Percentiles rank a stretch among this genome's conserved stretches.
These are phyloP conservation scores for Blastobotrys buckinghamii DNA, from an alignment of 1,139 yeast species.

Conservation along the genomic window DNA sequence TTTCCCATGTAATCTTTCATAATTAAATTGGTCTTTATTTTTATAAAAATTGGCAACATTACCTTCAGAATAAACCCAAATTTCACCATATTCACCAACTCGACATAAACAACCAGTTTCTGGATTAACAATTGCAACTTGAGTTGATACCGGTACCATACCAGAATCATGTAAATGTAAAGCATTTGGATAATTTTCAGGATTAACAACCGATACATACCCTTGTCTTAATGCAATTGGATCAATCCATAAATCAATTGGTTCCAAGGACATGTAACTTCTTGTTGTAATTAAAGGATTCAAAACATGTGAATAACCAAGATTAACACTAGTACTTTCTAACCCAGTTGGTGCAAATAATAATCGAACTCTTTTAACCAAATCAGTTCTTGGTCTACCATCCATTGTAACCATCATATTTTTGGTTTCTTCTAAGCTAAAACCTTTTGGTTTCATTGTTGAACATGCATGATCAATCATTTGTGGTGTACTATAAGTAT, in stretches of 20 bases:
- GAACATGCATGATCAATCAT: slow-evolving; percentile 73
- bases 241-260: slow-evolving; percentile 81
- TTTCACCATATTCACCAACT: slow-evolving; percentile 95
- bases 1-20: slow-evolving; percentile 50
- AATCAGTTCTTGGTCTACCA: slow-evolving; percentile 63
- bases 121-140: slow-evolving; percentile 91
- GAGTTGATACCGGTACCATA: slow-evolving; percentile 91
- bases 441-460: slow-evolving; percentile 59
- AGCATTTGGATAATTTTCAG: slow-evolving; percentile 59
- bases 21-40: slow-evolving; percentile 36
- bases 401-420: slow-evolving; percentile 82
- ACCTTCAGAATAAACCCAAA: slow-evolving; percentile 92
- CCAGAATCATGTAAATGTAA: slow-evolving; percentile 90
- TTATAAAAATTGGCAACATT: slow-evolving; percentile 56
- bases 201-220: slow-evolving; percentile 71
- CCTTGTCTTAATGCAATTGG: slow-evolving; percentile 89
- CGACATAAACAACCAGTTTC: slow-evolving; percentile 74
- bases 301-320: slow-evolving; percentile 71
- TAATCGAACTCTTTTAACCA: slow-evolving; percentile 53
- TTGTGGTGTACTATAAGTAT: slow-evolving; percentile 78
- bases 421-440: slow-evolving; percentile 55
- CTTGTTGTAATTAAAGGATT: slow-evolving; percentile 84
- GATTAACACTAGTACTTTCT: slow-evolving; percentile 64
- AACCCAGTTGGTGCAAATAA: slow-evolving; percentile 62
- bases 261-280: slow-evolving; percentile 84